Percentiles rank a stretch among this genome's conserved stretches.
Evolutionary conservation across 192 early-diverging fungal genomes (phyloP).

Genomic region (Umbelopsis vinacea): DNA sequence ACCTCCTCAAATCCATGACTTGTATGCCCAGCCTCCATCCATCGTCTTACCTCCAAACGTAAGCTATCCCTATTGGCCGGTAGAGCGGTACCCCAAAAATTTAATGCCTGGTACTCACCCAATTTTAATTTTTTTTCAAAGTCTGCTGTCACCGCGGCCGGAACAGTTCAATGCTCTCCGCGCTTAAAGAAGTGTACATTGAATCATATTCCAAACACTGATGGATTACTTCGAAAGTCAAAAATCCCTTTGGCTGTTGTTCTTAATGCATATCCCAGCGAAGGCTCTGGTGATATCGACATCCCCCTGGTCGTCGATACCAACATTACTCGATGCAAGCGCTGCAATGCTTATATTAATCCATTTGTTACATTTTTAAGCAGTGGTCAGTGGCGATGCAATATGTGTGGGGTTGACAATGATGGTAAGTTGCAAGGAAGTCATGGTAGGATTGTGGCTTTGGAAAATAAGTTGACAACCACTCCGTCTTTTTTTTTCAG

Average conservation of each 20-base stretch:
- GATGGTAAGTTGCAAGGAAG: slow-evolving; percentile 65
- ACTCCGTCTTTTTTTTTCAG: background rate
- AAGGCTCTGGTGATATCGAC: background rate
- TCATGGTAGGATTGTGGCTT: too few species aligned
- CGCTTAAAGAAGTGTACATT: slow-evolving; percentile 66
- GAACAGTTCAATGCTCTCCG: slow-evolving; percentile 23
- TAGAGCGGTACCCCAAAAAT: too few species aligned
- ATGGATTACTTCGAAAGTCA: slow-evolving; percentile 71
- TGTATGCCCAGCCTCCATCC: background rate
- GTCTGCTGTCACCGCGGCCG: slow-evolving; percentile 22
- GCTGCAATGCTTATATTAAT: slow-evolving; percentile 96
- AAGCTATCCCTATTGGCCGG: slow-evolving; percentile 16
- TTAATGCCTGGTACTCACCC: background rate
- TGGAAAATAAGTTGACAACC: too few species aligned
- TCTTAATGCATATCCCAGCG: slow-evolving; percentile 63
- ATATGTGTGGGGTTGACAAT: slow-evolving; percentile 89
- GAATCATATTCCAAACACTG: slow-evolving; percentile 75
- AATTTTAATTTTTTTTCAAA: background rate
- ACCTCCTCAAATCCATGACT: background rate
- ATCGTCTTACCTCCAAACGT: slow-evolving; percentile 6
- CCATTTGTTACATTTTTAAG: slow-evolving; percentile 87
- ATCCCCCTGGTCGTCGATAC: slow-evolving; percentile 62
- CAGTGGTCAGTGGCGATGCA: slow-evolving; percentile 92
- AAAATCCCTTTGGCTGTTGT: slow-evolving; percentile 79
- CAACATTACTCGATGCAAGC: slow-evolving; percentile 82